Percentiles rank a stretch among this genome's conserved stretches.
These are phyloP conservation scores for Globisporangium lucens DNA, from an alignment of 352 stramenopile genomes.

Conservation along the genomic window DNA sequence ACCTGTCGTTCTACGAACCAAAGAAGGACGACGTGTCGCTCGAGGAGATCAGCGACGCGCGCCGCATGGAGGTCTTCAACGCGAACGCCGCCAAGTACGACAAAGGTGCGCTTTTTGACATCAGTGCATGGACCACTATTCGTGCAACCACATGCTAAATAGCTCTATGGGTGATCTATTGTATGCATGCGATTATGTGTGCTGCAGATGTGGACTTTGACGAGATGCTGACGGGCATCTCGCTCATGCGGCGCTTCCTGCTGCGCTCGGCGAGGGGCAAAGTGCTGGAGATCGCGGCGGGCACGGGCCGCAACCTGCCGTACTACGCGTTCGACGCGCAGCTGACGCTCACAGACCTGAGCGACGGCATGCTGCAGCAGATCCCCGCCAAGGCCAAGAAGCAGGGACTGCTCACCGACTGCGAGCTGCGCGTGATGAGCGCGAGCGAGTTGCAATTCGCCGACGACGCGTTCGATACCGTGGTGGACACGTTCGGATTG, in stretches of 20 bases:
- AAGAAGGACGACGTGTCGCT: slow-evolving; percentile 22
- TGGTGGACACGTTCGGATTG: slow-evolving; percentile 96
- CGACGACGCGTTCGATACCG: slow-evolving; percentile 89
- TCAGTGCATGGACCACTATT: not conserved
- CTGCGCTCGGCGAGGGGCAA: slow-evolving; percentile 64
- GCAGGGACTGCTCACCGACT: slow-evolving; percentile 17
- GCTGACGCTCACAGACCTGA: slow-evolving; percentile 74
- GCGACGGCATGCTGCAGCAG: slow-evolving; percentile 69
- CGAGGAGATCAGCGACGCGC: slow-evolving; percentile 42
- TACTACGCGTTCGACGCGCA: slow-evolving; percentile 71
- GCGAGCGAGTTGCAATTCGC: slow-evolving; percentile 59
- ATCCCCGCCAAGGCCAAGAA: slow-evolving; percentile 27
- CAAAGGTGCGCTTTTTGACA: slow-evolving; percentile 27
- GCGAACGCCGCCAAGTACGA: slow-evolving; percentile 72
- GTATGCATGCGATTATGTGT: not conserved
- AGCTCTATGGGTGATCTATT: not conserved
- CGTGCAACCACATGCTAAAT: not conserved
- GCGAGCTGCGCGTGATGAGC: slow-evolving; percentile 56
- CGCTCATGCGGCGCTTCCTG: slow-evolving; percentile 77
- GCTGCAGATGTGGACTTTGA: slow-evolving; percentile 67
- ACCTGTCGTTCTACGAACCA: slow-evolving; percentile 75
- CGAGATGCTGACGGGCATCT: slow-evolving; percentile 77
- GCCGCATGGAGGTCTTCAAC: slow-evolving; percentile 65
- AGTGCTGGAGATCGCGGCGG: slow-evolving; percentile 92
- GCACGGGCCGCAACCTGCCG: slow-evolving; percentile 93